Evolutionary conservation across 768 basidiomycete genomes (phyloP).

Genomic region (Hydnomerulius pinastri): DNA sequence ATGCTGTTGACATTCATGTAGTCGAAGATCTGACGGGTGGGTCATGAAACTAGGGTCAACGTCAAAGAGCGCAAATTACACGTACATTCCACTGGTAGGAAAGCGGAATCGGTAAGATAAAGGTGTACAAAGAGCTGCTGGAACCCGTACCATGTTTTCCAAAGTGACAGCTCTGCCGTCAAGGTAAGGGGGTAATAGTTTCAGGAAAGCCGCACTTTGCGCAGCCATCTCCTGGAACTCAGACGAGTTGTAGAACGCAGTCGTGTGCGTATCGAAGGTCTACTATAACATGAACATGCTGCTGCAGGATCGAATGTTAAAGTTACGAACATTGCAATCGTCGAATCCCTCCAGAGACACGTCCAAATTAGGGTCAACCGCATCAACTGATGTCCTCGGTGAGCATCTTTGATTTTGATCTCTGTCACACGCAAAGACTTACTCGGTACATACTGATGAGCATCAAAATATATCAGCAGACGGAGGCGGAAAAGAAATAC

Average conservation of each 20-base stretch:
- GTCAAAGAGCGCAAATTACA: neutral
- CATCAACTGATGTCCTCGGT: slow-evolving; percentile 46
- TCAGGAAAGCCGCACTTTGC: slow-evolving; percentile 51
- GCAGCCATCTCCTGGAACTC: slow-evolving; percentile 47
- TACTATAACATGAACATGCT: slow-evolving; percentile 20
- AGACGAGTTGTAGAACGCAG: slow-evolving; percentile 55
- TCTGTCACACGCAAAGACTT: slow-evolving; percentile 12
- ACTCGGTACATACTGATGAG: slow-evolving; percentile 43
- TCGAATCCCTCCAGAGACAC: slow-evolving; percentile 68
- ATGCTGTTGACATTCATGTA: slow-evolving; percentile 74
- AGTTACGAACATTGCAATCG: slow-evolving; percentile 50
- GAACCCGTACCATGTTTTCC: slow-evolving; percentile 54
- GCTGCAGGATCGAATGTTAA: neutral
- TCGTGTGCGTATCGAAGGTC: slow-evolving; percentile 50
- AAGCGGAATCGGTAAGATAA: slow-evolving; percentile 4
- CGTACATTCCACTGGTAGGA: slow-evolving; percentile 47
- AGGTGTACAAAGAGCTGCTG: neutral
- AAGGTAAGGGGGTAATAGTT: slow-evolving; percentile 49
- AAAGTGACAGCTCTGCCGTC: slow-evolving; percentile 54
- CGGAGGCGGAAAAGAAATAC: slow-evolving; percentile 12
- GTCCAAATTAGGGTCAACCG: slow-evolving; percentile 61
- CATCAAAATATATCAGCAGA: slow-evolving; percentile 9
- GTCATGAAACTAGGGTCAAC: neutral
- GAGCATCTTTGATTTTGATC: slow-evolving; percentile 1
- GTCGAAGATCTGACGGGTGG: slow-evolving; percentile 56